Base-by-base conservation (phyloP, 1,284 basidiomycete genomes). In the Apiotrichum sp. region DNA sequence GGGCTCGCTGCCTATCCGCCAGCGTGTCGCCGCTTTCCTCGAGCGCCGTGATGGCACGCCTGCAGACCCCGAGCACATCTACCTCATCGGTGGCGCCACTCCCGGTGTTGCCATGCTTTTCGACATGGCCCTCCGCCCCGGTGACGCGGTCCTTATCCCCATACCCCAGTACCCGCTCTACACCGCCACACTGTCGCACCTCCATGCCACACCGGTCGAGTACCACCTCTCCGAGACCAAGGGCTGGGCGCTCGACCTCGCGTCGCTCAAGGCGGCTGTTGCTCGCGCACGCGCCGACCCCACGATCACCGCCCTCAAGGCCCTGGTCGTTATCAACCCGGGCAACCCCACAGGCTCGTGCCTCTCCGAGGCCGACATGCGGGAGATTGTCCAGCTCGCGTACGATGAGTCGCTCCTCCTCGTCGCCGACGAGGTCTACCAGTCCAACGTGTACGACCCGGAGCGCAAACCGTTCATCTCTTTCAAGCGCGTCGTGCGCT, bases 141-240 rank as follows among this genome's bases (percentile, higher is more conserved):
- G 67, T 14, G 61, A 63, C 52, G 61, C 44, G 14, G 53, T 49
- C 8, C 56, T 60, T 32, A 96, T 97, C 66, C 93, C 93, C 32
- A 96, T 97, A 59, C 93, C 93, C 1, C 93, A 97, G 78, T 97
- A 97, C 73, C 93, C 93, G 0, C 81, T 97, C 11, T 95, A 96
- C 77, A 93, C 90, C 36, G 93, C 93, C 16, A 85, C 91, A 0
- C 84, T 97, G 44, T 87, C 92, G 0, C 85, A 92, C 65, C 84
- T 83, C 74, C 80, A 82, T 47, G 91, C 92, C 7, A 78, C 82
- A 6, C 78, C 89, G 0, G 79, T 96, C 44, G 86, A 87, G 1
- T 97, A 97, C 77, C 83, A 87, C 72, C 84, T 97, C 39, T 85
- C 92, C 59, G 89, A 93, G 70, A 69, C 81, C 2, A 78, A 83